These are phyloP conservation scores for Colletotrichum salicis DNA, from an alignment of 2,329 filamentous ascomycete species.

Conservation along the genomic window DNA sequence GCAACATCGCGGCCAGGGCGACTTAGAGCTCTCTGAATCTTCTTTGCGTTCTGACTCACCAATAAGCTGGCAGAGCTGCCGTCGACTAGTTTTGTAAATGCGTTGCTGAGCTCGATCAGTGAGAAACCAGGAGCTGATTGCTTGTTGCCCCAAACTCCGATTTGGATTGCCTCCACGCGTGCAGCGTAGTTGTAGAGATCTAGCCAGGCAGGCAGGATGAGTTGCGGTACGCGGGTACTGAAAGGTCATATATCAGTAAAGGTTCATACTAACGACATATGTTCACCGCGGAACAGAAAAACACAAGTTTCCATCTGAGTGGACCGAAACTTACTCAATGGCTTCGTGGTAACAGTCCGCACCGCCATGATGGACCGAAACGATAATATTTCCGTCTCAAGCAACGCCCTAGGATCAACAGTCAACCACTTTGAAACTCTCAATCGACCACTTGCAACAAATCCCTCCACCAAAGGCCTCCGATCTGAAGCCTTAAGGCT, in stretches of 20 bases:
- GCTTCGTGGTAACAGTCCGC: slow-evolving; percentile 56
- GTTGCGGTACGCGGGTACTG: slow-evolving; percentile 56
- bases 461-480: slow-evolving; percentile 32
- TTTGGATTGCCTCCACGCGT: slow-evolving; percentile 52
- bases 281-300: too few species aligned
- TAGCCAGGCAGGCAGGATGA: slow-evolving; percentile 58
- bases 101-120: slow-evolving; percentile 40
- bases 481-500: slow-evolving; percentile 35
- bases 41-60: slow-evolving; percentile 38
- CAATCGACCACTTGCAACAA: slow-evolving; percentile 38
- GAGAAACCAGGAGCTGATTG: slow-evolving; percentile 46
- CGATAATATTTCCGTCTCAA: slow-evolving; percentile 47
- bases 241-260: background rate
- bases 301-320: too few species aligned
- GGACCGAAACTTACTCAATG: slow-evolving; percentile 46
- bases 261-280: background rate
- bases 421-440: slow-evolving; percentile 44
- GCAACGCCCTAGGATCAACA: slow-evolving; percentile 46
- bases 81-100: slow-evolving; percentile 40
- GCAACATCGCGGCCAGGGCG: slow-evolving; percentile 31
- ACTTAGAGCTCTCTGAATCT: slow-evolving; percentile 30
- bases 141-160: slow-evolving; percentile 54
- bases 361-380: slow-evolving; percentile 53
- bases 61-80: slow-evolving; percentile 14
- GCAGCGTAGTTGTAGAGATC: slow-evolving; percentile 58